A percentile compares a stretch with the other conserved stretches of the same genome.
Conservation (phyloP, 306 rosid species). For the Sphenostylis stenocarpa region DNA sequence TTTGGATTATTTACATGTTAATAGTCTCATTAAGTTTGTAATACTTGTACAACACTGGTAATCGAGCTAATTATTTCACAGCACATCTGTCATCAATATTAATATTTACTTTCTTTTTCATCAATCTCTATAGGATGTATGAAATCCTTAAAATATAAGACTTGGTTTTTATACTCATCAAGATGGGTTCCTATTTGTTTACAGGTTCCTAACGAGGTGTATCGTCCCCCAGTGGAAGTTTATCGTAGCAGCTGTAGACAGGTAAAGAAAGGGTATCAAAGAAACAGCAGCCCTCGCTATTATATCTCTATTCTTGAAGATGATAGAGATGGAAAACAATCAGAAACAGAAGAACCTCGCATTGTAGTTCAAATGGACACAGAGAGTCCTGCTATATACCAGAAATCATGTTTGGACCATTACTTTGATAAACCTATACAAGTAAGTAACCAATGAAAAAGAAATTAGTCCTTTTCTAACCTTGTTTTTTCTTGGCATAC, state of each 20-base stretch:
- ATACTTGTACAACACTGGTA: background rate
- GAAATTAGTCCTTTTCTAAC: background rate
- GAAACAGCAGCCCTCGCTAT: constrained; percentile 68
- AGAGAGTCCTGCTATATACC: constrained; percentile 70
- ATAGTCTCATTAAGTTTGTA: background rate
- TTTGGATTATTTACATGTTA: background rate
- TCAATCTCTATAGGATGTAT: background rate
- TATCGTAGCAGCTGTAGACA: constrained; percentile 61
- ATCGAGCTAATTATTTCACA: constrained; percentile 6
- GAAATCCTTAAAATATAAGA: background rate
- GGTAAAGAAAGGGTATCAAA: constrained; percentile 69
- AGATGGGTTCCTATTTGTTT: constrained; percentile 13
- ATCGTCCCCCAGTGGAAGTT: constrained; percentile 71
- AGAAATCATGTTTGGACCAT: constrained; percentile 81
- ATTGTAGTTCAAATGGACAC: constrained; percentile 93
- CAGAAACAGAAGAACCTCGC: constrained; percentile 55
- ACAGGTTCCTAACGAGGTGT: constrained; percentile 65
- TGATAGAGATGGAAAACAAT: constrained; percentile 43
- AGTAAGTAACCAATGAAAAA: constrained; percentile 43
- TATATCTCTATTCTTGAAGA: constrained; percentile 57
- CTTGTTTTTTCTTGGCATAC: background rate
- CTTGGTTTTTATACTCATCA: constrained; percentile 1
- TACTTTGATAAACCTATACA: constrained; percentile 71
- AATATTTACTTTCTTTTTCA: background rate
- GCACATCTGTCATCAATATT: background rate